Percentiles rank a stretch among this genome's conserved stretches.
Evolutionary conservation across 2,329 filamentous ascomycete genomes (phyloP).

Genomic region (Sporothrix pallida): DNA sequence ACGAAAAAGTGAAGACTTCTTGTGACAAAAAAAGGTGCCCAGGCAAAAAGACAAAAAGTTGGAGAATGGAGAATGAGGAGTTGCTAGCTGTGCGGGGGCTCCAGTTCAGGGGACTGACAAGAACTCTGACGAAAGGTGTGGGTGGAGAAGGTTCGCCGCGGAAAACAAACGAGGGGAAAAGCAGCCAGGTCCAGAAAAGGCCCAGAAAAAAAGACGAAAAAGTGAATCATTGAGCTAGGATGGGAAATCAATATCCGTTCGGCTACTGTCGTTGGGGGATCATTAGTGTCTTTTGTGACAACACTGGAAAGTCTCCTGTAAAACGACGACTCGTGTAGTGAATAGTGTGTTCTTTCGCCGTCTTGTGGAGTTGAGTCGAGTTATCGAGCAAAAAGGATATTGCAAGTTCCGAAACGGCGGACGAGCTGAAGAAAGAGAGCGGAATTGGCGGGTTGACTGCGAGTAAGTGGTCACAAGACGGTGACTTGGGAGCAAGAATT

Average conservation of each 20-base stretch:
- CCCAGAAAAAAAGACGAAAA: not conserved
- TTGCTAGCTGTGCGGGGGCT: not conserved
- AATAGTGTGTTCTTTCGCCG: not conserved
- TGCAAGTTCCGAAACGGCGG: slow-evolving; percentile 7
- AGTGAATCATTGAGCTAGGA: slow-evolving; percentile 19
- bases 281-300: slow-evolving; percentile 11
- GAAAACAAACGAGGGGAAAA: slow-evolving; percentile 14
- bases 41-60: slow-evolving; percentile 14
- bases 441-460: no score
- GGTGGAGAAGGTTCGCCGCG: not conserved
- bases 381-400: not conserved
- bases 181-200: no score
- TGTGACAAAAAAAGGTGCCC: not conserved
- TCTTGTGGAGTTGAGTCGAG: not conserved
- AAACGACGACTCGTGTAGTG: not conserved
- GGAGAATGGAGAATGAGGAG: slow-evolving; percentile 20
- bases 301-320: not conserved
- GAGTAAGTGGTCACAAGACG: not conserved
- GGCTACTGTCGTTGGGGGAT: not conserved
- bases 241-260: slow-evolving; percentile 26
- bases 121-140: not conserved
- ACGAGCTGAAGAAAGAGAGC: not conserved
- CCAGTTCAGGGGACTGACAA: not conserved
- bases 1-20: not conserved
- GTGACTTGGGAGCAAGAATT: not conserved